phyloP scores from a whole-genome alignment of 2,329 filamentous ascomycete species.

The Sclerotinia glacialis region DNA sequence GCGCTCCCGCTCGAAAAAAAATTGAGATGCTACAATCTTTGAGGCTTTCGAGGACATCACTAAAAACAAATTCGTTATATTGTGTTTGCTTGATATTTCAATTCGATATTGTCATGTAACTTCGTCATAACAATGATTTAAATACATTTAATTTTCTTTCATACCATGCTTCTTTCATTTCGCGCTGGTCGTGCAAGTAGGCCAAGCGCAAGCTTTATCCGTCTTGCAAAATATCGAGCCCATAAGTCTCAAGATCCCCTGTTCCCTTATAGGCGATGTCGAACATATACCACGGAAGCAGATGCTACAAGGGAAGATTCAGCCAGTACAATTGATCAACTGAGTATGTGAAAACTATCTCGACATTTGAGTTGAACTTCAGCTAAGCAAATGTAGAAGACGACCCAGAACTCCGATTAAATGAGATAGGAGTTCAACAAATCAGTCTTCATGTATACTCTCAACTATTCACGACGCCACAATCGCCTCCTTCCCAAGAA shows the following conservation, averaged over 20 bases:
- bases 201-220: conserved; percentile 47
- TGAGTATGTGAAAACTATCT: neutral
- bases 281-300: conserved; percentile 1
- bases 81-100: neutral
- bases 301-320: conserved; percentile 12
- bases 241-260: conserved; percentile 36
- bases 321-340: conserved; percentile 9
- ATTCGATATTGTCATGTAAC: conserved; percentile 5
- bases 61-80: neutral
- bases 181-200: conserved; percentile 35
- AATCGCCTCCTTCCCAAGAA: conserved; percentile 59
- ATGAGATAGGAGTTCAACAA: conserved; percentile 93
- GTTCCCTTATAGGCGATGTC: conserved; percentile 42
- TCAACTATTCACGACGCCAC: conserved; percentile 71
- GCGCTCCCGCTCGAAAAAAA: neutral
- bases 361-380: neutral
- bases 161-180: conserved; percentile 37
- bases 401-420: conserved; percentile 68
- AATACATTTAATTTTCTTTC: conserved; percentile 12
- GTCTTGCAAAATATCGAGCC: conserved; percentile 50
- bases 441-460: conserved; percentile 77
- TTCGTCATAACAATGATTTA: conserved; percentile 30
- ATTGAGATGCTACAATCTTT: neutral
- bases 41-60: neutral
- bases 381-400: conserved; percentile 29